Base-by-base conservation (phyloP, 176 grass and related monocot genomes). In the Ensete glaucum region DNA sequence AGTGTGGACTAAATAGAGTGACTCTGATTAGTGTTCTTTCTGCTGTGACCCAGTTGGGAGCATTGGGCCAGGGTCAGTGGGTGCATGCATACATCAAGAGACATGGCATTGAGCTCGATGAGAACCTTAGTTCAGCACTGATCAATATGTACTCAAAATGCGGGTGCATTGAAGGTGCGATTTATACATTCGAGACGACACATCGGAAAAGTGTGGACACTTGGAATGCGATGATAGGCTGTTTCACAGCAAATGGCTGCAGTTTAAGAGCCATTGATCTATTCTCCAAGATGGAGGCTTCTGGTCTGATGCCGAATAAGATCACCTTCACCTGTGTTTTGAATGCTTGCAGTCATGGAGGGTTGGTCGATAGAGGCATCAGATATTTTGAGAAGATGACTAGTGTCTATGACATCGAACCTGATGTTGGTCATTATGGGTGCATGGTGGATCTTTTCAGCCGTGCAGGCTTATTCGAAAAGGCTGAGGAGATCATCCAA, bases 371-470 rank as follows among this genome's bases (percentile, higher is more conserved):
- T 81, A 69, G 81, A 81, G 89, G 85, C 53, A 69, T 85, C 16
- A 15, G 16, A 26, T 78, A 20, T 83, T 88, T 91, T 4, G 53
- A 50, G 70, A 88, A 62, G 78, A 88, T 91, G 85, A 80, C 52
- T 17, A 58, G 15, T 49, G 54, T 80, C 27, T 78, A 83, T 76
- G 51, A 70, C 23, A 85, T 88, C 73, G 80, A 78, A 54, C 89
- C 83, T n/a, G 77, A 67, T 69, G 81, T 76, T 17, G 83, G 87
- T 17, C 89, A 91, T 62, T 88, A 81, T 55, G 87, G 84, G 81
- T 88, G 89, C 59, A 88, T 91, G 81, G 89, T 91, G 55, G 89
- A 91, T 83, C 89, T 91, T 71, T 88, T 83, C 2, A 81, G 85
- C 23, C 81, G 85, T 79, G 71, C 89, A 71, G 89, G 89, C 54